Evolutionary conservation across 1,139 yeast genomes (phyloP).

Genomic region (Neolecta irregularis): DNA sequence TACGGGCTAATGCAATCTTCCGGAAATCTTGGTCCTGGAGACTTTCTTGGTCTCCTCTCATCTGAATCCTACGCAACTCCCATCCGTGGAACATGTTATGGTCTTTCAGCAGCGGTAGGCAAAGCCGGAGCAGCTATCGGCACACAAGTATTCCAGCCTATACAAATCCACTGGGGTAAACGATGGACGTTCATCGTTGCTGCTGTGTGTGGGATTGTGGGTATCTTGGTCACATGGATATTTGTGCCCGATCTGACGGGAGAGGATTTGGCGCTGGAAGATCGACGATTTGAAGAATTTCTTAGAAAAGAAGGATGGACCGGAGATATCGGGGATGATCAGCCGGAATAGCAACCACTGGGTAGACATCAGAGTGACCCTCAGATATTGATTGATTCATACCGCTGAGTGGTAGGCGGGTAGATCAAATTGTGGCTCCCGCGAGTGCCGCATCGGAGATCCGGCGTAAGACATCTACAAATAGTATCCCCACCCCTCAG

Average conservation of each 20-base stretch:
- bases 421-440: no score
- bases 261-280: conserved; percentile 53
- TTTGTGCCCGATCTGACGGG: conserved; percentile 54
- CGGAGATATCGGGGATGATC: conserved; percentile 45
- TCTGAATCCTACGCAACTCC: conserved; percentile 63
- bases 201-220: conserved; percentile 53
- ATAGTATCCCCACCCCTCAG: no score
- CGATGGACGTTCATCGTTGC: conserved; percentile 43
- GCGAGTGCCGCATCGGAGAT: no score
- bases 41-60: conserved; percentile 52
- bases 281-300: conserved; percentile 45
- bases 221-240: conserved; percentile 44
- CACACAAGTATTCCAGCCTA: conserved; percentile 33
- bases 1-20: conserved; percentile 43
- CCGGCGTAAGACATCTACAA: no score
- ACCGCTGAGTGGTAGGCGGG: no score
- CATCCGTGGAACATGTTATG: conserved; percentile 49
- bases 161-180: conserved; percentile 29
- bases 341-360: no score
- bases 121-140: conserved; percentile 43
- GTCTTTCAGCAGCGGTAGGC: conserved; percentile 38
- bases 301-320: conserved; percentile 51
- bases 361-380: no score
- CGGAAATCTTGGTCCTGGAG: conserved; percentile 68
- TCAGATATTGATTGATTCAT: no score